Evolutionary conservation across 1,139 yeast species (phyloP).

Genomic region (Nakaseomyces bracarensis): DNA sequence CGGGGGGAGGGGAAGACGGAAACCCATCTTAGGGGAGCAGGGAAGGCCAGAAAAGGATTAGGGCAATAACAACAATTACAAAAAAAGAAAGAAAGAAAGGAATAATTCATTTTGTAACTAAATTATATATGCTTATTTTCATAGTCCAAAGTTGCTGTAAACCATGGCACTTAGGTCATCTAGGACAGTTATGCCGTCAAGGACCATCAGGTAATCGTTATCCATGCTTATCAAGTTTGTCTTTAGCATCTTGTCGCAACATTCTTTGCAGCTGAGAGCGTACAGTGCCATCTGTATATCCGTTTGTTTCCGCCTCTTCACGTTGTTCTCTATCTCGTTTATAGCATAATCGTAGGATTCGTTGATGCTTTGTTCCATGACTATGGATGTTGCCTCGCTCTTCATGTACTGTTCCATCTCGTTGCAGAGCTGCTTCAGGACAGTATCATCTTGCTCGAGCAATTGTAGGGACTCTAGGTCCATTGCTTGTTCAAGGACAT

Average conservation of each 20-base stretch:
- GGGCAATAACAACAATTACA: too few species aligned
- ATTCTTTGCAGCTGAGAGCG: slow-evolving; percentile 26
- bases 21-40: too few species aligned
- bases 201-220: slow-evolving; percentile 30
- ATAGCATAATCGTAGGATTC: slow-evolving; percentile 25
- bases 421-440: slow-evolving; percentile 32
- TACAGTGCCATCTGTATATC: slow-evolving; percentile 25
- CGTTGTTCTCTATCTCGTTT: slow-evolving; percentile 25
- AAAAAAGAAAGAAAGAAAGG: too few species aligned
- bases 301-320: slow-evolving; percentile 17
- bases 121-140: too few species aligned
- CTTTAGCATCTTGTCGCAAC: slow-evolving; percentile 42
- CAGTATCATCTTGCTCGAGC: slow-evolving; percentile 24
- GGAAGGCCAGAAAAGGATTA: too few species aligned
- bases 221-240: slow-evolving; percentile 46
- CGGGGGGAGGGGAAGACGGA: too few species aligned
- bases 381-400: slow-evolving; percentile 23
- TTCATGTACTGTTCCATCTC: slow-evolving; percentile 41
- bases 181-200: slow-evolving; percentile 55
- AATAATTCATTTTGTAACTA: too few species aligned
- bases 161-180: slow-evolving; percentile 88
- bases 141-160: slow-evolving; percentile 64
- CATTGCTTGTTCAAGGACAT: slow-evolving; percentile 37
- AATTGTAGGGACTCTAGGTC: slow-evolving; percentile 30
- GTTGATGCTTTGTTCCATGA: slow-evolving; percentile 24